A percentile compares a stretch with the other conserved stretches of the same genome.
Conservation (phyloP, 169 alveolate genomes). For the Plasmodium fragile region DNA sequence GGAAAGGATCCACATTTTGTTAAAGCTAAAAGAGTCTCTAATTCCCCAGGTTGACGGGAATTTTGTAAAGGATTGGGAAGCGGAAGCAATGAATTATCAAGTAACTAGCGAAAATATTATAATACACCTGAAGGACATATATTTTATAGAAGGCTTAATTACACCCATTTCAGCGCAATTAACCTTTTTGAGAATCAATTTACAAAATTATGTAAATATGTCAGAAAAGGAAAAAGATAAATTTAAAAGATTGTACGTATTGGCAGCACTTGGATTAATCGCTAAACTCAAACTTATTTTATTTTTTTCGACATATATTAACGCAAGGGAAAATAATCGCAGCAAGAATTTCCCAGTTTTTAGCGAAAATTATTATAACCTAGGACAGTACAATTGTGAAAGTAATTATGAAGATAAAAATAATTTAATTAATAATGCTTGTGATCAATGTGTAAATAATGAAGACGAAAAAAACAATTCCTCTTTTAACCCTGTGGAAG, state of each 20-base stretch:
- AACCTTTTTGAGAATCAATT: constrained; percentile 70
- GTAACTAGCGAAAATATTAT: constrained; percentile 80
- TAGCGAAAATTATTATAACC: constrained; percentile 17
- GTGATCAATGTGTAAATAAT: constrained; percentile 18
- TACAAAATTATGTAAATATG: constrained; percentile 74
- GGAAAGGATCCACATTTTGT: constrained; percentile 65
- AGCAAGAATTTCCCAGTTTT: constrained; percentile 33
- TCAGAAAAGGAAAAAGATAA: constrained; percentile 74
- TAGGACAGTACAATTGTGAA: constrained; percentile 12
- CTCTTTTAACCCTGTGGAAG: not conserved
- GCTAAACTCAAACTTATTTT: constrained; percentile 74
- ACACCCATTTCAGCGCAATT: constrained; percentile 78
- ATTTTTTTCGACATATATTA: constrained; percentile 71
- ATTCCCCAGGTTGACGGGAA: constrained; percentile 78
- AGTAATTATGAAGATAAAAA: constrained; percentile 24
- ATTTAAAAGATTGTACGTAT: constrained; percentile 71
- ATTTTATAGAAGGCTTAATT: constrained; percentile 27
- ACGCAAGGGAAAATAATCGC: constrained; percentile 30
- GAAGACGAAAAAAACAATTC: not conserved
- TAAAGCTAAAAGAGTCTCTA: constrained; percentile 72
- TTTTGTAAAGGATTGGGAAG: constrained; percentile 79
- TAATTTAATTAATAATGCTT: not conserved
- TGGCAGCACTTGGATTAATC: constrained; percentile 67
- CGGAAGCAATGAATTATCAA: constrained; percentile 79
- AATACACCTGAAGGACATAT: constrained; percentile 46